Evolutionary conservation across 441 rosid species (phyloP).

Genomic region (Croton laevigatus): DNA sequence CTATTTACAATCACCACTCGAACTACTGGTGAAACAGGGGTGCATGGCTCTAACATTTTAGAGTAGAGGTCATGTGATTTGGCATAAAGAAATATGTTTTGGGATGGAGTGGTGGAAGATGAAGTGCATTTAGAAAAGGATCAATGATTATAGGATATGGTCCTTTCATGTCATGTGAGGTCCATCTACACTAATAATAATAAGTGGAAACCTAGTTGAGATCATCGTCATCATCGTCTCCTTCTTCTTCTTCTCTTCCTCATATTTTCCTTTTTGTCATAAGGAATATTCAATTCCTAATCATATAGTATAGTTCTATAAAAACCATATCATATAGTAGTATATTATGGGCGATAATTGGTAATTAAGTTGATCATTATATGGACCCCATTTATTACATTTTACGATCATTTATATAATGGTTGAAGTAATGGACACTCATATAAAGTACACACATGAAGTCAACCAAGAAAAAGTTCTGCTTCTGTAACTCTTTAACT

Average conservation of each 20-base stretch:
- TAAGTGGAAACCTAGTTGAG: neutral
- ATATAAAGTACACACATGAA: neutral
- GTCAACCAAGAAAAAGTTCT: neutral
- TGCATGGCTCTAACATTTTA: too few relatives aligned
- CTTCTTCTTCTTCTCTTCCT: neutral
- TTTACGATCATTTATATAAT: neutral
- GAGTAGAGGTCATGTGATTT: too few relatives aligned
- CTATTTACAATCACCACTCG: too few relatives aligned
- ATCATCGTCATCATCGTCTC: neutral
- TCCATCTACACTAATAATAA: neutral
- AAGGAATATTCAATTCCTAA: neutral
- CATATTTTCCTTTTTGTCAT: neutral
- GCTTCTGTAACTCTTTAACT: too few relatives aligned
- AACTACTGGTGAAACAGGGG: too few relatives aligned
- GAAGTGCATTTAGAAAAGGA: constrained; percentile 7
- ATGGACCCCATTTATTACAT: neutral
- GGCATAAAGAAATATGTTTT: too few relatives aligned
- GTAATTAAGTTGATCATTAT: neutral
- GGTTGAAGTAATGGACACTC: neutral
- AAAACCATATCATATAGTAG: neutral
- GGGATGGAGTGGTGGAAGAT: too few relatives aligned
- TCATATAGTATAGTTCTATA: neutral
- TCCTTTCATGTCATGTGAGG: constrained; percentile 20
- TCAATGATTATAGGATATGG: constrained; percentile 21
- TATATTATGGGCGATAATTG: neutral